These are phyloP conservation scores for Chloromonas sp. DNA, from an alignment of 163 green algal species.

Conservation along the genomic window DNA sequence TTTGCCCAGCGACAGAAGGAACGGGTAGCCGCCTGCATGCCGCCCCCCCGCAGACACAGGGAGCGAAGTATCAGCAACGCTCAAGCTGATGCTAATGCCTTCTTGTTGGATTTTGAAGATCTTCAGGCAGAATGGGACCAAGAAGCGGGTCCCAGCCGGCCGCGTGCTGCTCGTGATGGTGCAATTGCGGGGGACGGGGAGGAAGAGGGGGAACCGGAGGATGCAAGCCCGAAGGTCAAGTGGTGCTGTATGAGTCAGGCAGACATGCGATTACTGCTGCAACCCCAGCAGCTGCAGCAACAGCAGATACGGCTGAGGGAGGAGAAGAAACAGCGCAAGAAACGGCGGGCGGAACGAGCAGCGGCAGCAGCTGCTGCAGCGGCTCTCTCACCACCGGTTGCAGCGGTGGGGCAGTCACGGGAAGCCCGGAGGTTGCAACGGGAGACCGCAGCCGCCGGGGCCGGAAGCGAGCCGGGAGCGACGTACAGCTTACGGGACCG, in stretches of 20 bases:
- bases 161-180: background rate
- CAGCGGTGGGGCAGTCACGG: background rate
- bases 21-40: background rate
- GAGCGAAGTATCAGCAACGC: background rate
- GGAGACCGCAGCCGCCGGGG: background rate
- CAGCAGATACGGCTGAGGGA: background rate
- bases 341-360: background rate
- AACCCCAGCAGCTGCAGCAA: conserved; percentile 12
- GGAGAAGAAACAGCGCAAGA: background rate
- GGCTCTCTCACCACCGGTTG: background rate
- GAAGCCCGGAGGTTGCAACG: background rate
- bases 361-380: background rate
- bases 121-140: background rate
- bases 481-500: too few relatives aligned
- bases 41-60: background rate
- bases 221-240: conserved; percentile 3
- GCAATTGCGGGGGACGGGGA: background rate
- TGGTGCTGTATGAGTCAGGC: conserved; percentile 8
- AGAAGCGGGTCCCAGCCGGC: background rate
- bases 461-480: background rate
- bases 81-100: background rate
- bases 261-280: conserved; percentile 14
- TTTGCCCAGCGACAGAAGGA: background rate
- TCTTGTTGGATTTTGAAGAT: background rate
- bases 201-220: too few relatives aligned